Conservation (phyloP, 306 rosid species). For the Inga oerstediana region DNA sequence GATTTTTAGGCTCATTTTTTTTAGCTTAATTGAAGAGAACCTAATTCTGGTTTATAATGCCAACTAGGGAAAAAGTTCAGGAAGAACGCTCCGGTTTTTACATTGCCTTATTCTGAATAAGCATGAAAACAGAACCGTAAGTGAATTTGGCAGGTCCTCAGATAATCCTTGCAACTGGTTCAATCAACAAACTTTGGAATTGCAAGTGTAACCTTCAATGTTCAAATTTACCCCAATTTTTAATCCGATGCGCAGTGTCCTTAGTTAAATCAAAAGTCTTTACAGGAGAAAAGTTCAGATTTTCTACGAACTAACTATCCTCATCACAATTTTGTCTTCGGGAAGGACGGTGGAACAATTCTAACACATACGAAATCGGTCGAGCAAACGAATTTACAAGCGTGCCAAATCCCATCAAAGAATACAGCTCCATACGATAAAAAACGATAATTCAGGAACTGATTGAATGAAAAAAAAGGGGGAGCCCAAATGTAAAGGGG, state of each 20-base stretch:
- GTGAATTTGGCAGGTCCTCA: background rate
- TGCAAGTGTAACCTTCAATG: background rate
- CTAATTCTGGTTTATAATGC: background rate
- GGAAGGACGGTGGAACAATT: background rate
- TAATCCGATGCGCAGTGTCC: background rate
- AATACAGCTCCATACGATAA: background rate
- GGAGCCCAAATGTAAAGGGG: background rate
- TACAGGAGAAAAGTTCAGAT: background rate
- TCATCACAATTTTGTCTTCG: background rate
- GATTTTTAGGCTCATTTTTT: background rate
- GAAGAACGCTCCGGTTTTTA: background rate
- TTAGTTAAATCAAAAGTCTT: constrained; percentile 4
- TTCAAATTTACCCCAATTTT: constrained; percentile 1
- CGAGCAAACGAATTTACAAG: background rate
- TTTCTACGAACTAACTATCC: background rate
- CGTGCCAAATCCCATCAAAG: background rate
- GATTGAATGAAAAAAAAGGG: background rate
- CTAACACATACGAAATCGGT: background rate
- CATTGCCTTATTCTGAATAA: background rate
- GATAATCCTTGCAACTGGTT: background rate
- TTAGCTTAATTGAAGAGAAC: constrained; percentile 1
- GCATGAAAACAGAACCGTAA: background rate
- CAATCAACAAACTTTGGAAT: background rate
- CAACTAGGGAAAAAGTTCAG: background rate
- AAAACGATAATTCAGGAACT: background rate